phyloP scores from a whole-genome alignment of 225 moss, liverwort and hornwort genomes.

The Polytrichum formosum region DNA sequence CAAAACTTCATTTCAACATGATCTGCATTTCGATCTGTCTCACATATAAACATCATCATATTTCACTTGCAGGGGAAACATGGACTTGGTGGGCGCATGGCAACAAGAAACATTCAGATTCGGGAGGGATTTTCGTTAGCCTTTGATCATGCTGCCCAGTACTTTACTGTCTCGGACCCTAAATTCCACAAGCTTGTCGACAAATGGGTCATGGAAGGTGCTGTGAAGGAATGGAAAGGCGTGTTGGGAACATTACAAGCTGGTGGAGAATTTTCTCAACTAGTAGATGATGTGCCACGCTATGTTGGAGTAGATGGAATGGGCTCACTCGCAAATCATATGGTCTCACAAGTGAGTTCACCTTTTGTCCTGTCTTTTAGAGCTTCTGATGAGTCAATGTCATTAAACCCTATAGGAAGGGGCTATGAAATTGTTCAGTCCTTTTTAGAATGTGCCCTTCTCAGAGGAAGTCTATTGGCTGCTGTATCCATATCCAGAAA shows the following conservation, averaged over 20 bases:
- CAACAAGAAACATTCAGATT: constrained; percentile 55
- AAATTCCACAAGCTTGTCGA: constrained; percentile 81
- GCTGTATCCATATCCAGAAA: no score
- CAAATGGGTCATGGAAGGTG: constrained; percentile 69
- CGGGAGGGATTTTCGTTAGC: constrained; percentile 53
- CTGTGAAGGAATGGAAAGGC: constrained; percentile 87
- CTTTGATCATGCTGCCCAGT: constrained; percentile 98
- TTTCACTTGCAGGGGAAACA: constrained; percentile 67
- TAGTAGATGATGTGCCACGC: constrained; percentile 55
- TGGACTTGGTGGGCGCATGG: constrained; percentile 96
- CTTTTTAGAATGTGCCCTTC: no score
- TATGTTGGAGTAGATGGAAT: constrained; percentile 92
- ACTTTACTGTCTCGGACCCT: constrained; percentile 83
- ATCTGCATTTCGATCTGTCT: no score
- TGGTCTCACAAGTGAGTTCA: constrained; percentile 73
- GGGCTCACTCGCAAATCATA: constrained; percentile 84
- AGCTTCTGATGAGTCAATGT: no score
- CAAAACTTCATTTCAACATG: no score
- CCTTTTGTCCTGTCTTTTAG: not conserved
- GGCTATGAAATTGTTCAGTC: no score
- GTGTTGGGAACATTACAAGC: constrained; percentile 65
- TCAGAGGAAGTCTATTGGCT: no score
- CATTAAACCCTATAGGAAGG: no score
- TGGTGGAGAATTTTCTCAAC: constrained; percentile 70
- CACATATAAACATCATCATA: no score